Evolutionary conservation across 2,329 filamentous ascomycete species (phyloP), one percentile per base, ranked within the genome.

Genomic region (Drechslerella stenobrocha): DNA sequence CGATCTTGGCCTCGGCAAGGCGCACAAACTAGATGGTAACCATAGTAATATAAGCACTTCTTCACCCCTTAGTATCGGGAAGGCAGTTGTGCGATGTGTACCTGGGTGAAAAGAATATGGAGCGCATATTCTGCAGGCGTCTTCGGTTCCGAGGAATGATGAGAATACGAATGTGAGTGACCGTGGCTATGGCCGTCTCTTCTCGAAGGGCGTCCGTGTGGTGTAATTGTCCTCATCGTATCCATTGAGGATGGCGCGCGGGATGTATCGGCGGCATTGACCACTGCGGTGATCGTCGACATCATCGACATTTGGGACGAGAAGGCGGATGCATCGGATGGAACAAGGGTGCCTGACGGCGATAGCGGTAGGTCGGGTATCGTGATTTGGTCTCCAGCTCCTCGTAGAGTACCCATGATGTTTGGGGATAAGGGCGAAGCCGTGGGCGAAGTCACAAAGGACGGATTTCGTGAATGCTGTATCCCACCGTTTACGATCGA

Each of bases 101-200:
- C 87, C 69, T 91, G 90, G 71, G 93, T 97, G 77, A 97, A 96
- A 42, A 98, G 80, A 73, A 97, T 92, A 77, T 97, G 92, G 67
- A 98, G 80, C 18, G 93, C 93, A 82, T 96, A 97, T 79, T 98
- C 93, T 57, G 90, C 91, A n/a, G 96, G 91, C 0, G 91, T 96
- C 77, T 92, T 95, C 71, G 87, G 72, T 45, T 66, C 81, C 79
- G 73, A 87, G 45, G 84, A 82, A 51, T 86, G 86, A 64, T 81
- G 77, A 34, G 81, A 83, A 71, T 82, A 83, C 32, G 88, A 92
- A 73, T 90, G 86, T 13, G 88, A 89, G 72, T 86, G 87, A 74
- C 91, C 85, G 74, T 88, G 87, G 4, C 81, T 79, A 28, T 69
- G 64, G 13, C 57, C 57, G 52, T 69, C 64, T 15, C 58, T 80